Base-by-base conservation (phyloP, 495 filamentous ascomycete genomes). In the Podospora tetraspora region DNA sequence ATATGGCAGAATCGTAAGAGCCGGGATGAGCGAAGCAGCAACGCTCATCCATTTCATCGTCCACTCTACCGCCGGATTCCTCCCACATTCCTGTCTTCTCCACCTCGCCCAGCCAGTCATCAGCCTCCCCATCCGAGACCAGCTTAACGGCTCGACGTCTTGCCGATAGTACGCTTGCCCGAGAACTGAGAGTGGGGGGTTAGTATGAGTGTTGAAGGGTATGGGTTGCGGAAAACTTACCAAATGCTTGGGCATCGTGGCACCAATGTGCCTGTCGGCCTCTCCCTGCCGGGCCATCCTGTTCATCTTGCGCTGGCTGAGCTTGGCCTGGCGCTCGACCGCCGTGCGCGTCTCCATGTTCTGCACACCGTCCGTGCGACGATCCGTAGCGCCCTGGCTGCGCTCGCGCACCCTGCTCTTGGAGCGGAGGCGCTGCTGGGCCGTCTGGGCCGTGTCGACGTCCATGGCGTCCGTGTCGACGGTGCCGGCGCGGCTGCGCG, bases 231-330 rank as follows among this genome's bases (percentile, higher is more conserved):
- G 6, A 52, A 64, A 68, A 85, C 88, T 73, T 85, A 97, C 92
- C 87, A 99, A 85, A 82, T 97, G 94, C 83, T 96, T 99, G 63
- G 91, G 88, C 76, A 96, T 80, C 58, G 90, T 84, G 10, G 89
- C 89, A 65, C 89, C 89, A 62, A 89, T 90, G 81, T 98, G 96
- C 76, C 95, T 86, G 87, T 99, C 95, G 52, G 93, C 93, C 83
- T 99, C 95, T 81, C 95, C 95, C 84, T 91, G 89, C 76, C 94
- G 88, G 58, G 95, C 95, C 91, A 96, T 94, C 69, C 94, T 85
- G 83, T 99, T 98, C 93, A 96, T 97, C 89, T 92, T 92, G 86
- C 93, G 92, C 88, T 99, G 95, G 71, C 89, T 85, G 74, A 99
- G 79, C 85, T 97, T 98, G 72, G 85, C 83, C 76, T 93, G 79